Conservation (phyloP, 1,139 yeast genomes). For the Pichia sp. region DNA sequence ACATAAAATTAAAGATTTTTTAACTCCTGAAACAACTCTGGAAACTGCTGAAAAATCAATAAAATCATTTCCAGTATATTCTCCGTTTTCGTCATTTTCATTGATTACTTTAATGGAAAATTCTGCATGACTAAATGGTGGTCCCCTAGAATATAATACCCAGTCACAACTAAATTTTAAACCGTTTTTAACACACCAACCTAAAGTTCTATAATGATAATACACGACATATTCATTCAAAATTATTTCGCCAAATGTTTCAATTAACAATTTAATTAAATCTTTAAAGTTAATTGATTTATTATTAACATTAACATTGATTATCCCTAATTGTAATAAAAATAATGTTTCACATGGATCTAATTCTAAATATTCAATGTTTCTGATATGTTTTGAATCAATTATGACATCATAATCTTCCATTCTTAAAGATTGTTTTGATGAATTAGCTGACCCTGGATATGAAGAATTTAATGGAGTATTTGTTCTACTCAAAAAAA, state of each 20-base stretch:
- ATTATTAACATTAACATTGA: constrained; percentile 21
- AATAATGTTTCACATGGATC: constrained; percentile 75
- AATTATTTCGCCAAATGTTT: constrained; percentile 30
- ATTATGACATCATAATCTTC: constrained; percentile 40
- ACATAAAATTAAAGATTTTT: constrained; percentile 65
- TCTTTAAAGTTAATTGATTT: constrained; percentile 3
- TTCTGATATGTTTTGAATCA: constrained; percentile 33
- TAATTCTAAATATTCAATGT: constrained; percentile 65
- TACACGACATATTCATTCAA: constrained; percentile 63
- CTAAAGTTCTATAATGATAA: constrained; percentile 80
- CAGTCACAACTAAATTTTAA: constrained; percentile 85
- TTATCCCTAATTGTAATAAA: constrained; percentile 34
- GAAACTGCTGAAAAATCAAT: constrained; percentile 59
- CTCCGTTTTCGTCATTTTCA: constrained; percentile 11
- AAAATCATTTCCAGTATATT: no score
- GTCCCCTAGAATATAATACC: constrained; percentile 80
- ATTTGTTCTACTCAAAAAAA: constrained; percentile 4
- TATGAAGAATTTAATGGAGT: constrained; percentile 3
- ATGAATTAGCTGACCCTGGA: neutral
- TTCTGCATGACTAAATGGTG: constrained; percentile 94
- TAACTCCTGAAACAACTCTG: constrained; percentile 83
- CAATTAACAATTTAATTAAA: constrained; percentile 32
- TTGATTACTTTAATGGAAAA: constrained; percentile 41
- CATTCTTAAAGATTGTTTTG: constrained; percentile 26
- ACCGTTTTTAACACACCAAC: constrained; percentile 94